A percentile compares a stretch with the other conserved stretches of the same genome.
Conservation (phyloP, 768 basidiomycete genomes). For the Boletus vinaceobasis region DNA sequence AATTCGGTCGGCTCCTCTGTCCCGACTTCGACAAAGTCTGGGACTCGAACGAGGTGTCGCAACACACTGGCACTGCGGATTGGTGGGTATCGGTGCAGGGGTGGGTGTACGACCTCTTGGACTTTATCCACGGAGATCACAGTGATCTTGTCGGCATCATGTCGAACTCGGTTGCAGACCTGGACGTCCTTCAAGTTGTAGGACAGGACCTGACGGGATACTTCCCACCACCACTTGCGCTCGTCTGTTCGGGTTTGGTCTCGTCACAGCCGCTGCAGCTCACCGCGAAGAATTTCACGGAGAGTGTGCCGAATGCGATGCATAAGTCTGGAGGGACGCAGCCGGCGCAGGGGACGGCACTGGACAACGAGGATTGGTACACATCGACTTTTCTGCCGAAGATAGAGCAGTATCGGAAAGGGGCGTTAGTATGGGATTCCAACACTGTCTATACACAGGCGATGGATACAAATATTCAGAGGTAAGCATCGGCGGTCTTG, state of each 20-base stretch:
- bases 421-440: slow-evolving; percentile 66
- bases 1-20: slow-evolving; percentile 82
- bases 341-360: slow-evolving; percentile 37
- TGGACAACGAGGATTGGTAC: slow-evolving; percentile 73
- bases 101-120: slow-evolving; percentile 68
- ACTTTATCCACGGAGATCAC: slow-evolving; percentile 81
- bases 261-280: slow-evolving; percentile 54
- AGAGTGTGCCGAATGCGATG: slow-evolving; percentile 56
- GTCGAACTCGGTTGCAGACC: slow-evolving; percentile 62
- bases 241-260: slow-evolving; percentile 77
- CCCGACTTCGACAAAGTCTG: slow-evolving; percentile 87
- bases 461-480: slow-evolving; percentile 42
- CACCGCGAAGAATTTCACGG: slow-evolving; percentile 61
- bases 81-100: slow-evolving; percentile 87
- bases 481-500: slow-evolving; percentile 23
- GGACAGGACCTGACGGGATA: slow-evolving; percentile 86
- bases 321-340: slow-evolving; percentile 70
- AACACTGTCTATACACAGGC: slow-evolving; percentile 47
- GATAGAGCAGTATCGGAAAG: slow-evolving; percentile 77
- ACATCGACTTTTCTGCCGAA: slow-evolving; percentile 62
- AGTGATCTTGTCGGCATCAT: slow-evolving; percentile 62
- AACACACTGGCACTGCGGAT: slow-evolving; percentile 70
- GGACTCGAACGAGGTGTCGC: slow-evolving; percentile 61
- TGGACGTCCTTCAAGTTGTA: slow-evolving; percentile 66
- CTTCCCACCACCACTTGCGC: slow-evolving; percentile 75